Base-by-base conservation (phyloP, 1,284 basidiomycete genomes). In the Ganoderma sinense region DNA sequence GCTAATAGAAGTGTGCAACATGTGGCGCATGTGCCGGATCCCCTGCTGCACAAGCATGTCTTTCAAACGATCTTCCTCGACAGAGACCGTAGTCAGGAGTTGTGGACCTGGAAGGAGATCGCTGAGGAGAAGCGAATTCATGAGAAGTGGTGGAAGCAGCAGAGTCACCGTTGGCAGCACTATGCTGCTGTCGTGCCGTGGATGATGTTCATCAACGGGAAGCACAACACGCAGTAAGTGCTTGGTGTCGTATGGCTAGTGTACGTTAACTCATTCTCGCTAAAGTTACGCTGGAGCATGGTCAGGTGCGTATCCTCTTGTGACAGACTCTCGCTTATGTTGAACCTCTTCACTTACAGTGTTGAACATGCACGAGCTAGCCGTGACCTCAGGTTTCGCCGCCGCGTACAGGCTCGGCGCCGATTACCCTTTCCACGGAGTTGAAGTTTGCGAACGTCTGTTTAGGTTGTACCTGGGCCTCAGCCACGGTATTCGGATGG, bases 41-140 rank as follows among this genome's bases (percentile, higher is more conserved):
- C 81, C 0, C 79, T 81, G 1, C 73, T 83, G 36, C 76, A 83
- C 66, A 70, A 83, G 66, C 88, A 89, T 74, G 84, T 90, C n/a
- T 90, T 89, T 78, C 88, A 90, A 79, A 90, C 89, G 13, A 90
- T 91, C 75, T 90, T 89, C 78, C 82, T 90, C 26, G 87, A 91
- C 77, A 81, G 83, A 41, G 82, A 86, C 39, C 83, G 85, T 33
- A 84, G 82, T 45, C 78, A 82, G 58, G 65, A 84, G 2, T 78
- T 84, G 48, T 91, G 89, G 89, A 87, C 86, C 2, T 83, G 83
- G 69, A 79, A 80, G 56, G 87, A 89, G 65, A 88, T 91, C 68
- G 73, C 79, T 13, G 77, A 81, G 41, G 82, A 86, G 61, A 85
- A 87, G 76, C 81, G 86, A 66, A 87, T 90, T 59, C 73, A 82